Percentiles rank a stretch among this genome's conserved stretches.
phyloP scores from a whole-genome alignment of 768 basidiomycete species.

The Chalciporus piperatus region DNA sequence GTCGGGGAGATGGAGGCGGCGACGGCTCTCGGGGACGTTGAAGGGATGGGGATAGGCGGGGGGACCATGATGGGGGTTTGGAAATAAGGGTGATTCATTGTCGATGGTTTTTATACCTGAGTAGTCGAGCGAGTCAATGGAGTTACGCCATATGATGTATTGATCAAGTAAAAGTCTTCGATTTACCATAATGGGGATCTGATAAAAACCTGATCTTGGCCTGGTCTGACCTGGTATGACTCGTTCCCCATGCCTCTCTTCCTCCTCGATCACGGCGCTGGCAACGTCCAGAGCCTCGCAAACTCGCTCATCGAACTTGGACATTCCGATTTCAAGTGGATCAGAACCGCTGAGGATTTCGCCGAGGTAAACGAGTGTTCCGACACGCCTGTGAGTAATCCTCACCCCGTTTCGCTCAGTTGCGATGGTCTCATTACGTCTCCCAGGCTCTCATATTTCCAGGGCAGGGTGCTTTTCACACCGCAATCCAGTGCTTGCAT shows the following conservation, averaged over 20 bases:
- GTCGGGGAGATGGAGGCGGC: constrained; percentile 56
- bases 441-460: constrained; percentile 91
- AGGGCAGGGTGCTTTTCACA: constrained; percentile 91
- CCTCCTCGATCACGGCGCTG: constrained; percentile 96
- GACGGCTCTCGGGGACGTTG: constrained; percentile 31
- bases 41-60: constrained; percentile 44
- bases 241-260: constrained; percentile 55
- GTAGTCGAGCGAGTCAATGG: neutral
- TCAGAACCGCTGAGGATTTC: constrained; percentile 78
- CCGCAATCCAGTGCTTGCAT: constrained; percentile 76
- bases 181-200: neutral
- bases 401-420: constrained; percentile 2
- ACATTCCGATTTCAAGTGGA: constrained; percentile 80
- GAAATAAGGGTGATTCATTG: constrained; percentile 16
- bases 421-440: constrained; percentile 8
- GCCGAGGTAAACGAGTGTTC: constrained; percentile 38
- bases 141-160: neutral
- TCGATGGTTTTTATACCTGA: constrained; percentile 9
- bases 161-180: too few relatives aligned
- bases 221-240: neutral
- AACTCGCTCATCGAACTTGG: constrained; percentile 87
- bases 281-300: constrained; percentile 90
- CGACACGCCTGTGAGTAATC: constrained; percentile 62
- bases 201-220: neutral
- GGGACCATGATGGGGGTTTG: constrained; percentile 39